phyloP scores from a whole-genome alignment of 2,329 filamentous ascomycete species.

The Thielaviopsis ethacetica region DNA sequence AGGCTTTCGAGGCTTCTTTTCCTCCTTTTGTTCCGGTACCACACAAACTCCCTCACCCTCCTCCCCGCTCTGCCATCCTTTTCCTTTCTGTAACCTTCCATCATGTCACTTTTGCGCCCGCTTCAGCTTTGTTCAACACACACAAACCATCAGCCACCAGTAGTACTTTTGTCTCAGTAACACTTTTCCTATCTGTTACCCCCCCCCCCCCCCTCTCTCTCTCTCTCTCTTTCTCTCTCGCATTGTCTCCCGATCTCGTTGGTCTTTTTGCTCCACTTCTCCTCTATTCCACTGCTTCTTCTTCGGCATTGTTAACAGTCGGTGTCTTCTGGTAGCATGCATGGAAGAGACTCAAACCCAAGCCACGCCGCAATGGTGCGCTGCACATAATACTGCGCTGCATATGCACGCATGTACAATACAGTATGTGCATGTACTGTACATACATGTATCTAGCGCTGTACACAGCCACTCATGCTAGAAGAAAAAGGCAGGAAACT shows the following conservation, averaged over 20 bases:
- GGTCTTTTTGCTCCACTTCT: too few species aligned
- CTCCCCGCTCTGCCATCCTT: not conserved
- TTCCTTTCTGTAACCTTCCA: not conserved
- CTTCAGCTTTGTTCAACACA: not conserved
- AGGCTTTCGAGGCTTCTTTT: too few species aligned
- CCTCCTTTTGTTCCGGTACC: not conserved
- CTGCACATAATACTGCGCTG: not conserved
- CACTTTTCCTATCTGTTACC: too few species aligned
- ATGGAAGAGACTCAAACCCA: not conserved
- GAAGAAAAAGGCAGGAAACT: not conserved
- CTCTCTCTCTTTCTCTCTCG: not conserved
- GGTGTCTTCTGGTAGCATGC: not conserved
- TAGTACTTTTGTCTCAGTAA: not conserved
- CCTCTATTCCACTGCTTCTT: not conserved
- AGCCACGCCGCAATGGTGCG: not conserved
- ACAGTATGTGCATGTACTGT: too few species aligned
- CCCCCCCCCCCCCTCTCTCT: not conserved
- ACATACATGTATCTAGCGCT: not conserved
- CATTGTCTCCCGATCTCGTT: not conserved
- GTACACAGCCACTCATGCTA: not conserved
- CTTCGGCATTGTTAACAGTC: not conserved
- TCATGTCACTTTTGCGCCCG: not conserved
- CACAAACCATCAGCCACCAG: not conserved
- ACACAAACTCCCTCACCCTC: not conserved
- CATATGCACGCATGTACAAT: not conserved